phyloP scores from a whole-genome alignment of 1,284 basidiomycete species.

The Puccinia polysora region DNA sequence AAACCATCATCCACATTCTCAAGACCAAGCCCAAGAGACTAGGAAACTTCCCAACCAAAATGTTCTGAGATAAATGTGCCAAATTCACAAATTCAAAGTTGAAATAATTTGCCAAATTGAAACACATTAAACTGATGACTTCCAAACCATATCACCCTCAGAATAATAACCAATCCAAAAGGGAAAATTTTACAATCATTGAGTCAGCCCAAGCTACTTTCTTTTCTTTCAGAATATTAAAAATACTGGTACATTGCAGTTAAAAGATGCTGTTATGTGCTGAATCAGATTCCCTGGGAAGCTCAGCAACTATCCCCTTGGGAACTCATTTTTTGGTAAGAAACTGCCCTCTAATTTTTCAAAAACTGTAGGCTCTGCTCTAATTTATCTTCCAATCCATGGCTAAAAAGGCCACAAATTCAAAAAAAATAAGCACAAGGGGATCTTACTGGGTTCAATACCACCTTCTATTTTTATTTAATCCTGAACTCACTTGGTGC shows the following conservation, averaged over 20 bases:
- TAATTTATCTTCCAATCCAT: too few relatives aligned
- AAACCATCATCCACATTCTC: background rate
- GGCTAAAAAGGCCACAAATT: too few relatives aligned
- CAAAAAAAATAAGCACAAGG: too few relatives aligned
- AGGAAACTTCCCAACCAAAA: background rate
- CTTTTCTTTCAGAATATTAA: background rate
- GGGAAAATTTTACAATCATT: background rate
- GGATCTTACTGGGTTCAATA: too few relatives aligned
- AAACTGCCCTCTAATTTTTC: too few relatives aligned
- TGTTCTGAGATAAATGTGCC: background rate
- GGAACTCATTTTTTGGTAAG: too few relatives aligned
- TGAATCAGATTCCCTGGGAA: background rate
- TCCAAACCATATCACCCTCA: background rate
- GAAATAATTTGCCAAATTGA: background rate
- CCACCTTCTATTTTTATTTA: too few relatives aligned
- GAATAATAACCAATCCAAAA: background rate
- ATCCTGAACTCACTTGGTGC: too few relatives aligned
- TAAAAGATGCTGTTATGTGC: background rate
- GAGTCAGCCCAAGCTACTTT: background rate
- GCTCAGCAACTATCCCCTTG: background rate
- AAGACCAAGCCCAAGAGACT: background rate
- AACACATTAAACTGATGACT: background rate
- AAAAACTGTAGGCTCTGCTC: too few relatives aligned
- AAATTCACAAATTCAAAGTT: background rate
- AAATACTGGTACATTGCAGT: background rate